These are phyloP conservation scores for Sanghuangporus weigelae DNA, from an alignment of 1,284 basidiomycete genomes.

Conservation along the genomic window DNA sequence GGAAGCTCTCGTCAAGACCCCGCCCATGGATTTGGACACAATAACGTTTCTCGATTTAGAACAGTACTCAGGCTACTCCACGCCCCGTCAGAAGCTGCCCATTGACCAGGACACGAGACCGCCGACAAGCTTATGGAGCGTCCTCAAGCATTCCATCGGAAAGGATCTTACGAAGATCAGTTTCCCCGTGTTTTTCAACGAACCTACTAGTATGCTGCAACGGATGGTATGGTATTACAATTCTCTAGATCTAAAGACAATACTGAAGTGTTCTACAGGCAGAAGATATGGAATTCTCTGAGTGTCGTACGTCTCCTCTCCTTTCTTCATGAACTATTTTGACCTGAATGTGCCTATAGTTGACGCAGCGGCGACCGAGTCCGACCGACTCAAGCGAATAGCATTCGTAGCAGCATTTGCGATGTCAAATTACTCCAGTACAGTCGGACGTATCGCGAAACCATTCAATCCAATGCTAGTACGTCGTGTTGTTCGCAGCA, in stretches of 20 bases:
- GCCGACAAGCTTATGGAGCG: slow-evolving; percentile 90
- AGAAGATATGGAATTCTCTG: slow-evolving; percentile 95
- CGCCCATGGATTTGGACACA: slow-evolving; percentile 22
- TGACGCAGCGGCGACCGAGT: slow-evolving; percentile 77
- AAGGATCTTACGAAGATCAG: slow-evolving; percentile 96
- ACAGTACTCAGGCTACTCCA: slow-evolving; percentile 66
- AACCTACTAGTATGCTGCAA: slow-evolving; percentile 93
- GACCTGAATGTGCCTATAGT: slow-evolving; percentile 43
- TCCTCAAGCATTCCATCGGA: slow-evolving; percentile 94
- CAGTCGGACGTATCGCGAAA: slow-evolving; percentile 93
- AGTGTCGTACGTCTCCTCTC: slow-evolving; percentile 65
- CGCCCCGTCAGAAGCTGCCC: slow-evolving; percentile 61
- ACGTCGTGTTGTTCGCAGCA: slow-evolving; percentile 26
- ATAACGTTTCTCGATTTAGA: slow-evolving; percentile 34
- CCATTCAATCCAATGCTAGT: slow-evolving; percentile 92
- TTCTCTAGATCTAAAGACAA: neutral
- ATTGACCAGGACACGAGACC: slow-evolving; percentile 81
- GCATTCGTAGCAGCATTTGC: slow-evolving; percentile 96
- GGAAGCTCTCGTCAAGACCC: slow-evolving; percentile 45
- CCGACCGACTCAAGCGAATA: slow-evolving; percentile 77
- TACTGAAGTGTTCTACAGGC: slow-evolving; percentile 39
- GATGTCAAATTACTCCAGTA: slow-evolving; percentile 97
- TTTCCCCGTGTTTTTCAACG: slow-evolving; percentile 96
- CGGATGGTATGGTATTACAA: slow-evolving; percentile 52
- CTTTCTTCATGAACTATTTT: slow-evolving; percentile 2